Base-by-base conservation (phyloP, 345 rosid species). In the Populus deltoides region DNA sequence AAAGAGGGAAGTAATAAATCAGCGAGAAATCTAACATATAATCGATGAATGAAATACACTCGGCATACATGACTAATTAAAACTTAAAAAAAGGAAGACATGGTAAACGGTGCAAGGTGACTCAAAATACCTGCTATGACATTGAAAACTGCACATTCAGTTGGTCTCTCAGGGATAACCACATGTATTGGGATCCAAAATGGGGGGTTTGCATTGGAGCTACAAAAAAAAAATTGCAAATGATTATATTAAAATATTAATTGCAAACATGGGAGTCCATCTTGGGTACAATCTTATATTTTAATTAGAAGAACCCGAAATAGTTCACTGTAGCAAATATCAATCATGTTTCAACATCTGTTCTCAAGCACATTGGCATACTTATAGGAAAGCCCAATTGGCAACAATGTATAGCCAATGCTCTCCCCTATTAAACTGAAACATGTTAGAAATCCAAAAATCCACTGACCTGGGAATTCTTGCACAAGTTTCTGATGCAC, bases 101-200 rank as follows among this genome's bases (percentile, higher is more conserved):
- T n/a, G 38, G 39, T 31, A 71, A 73, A 73, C 59, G 25, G 71
- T 20, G 47, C 7, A 71, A 73, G 61, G 25, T 72, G 57, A 72
- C 77, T 73, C 49, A 55, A 74, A 51, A 71, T 89, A 96, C 99
- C 99, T 87, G 99, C 99, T 62, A 87, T 93, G 3, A 96, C 99
- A 75, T 96, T 91, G 81, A 96, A 91, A 77, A 92, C 97, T 2
- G 97, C 87, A 86, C 91, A 90, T 75, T 96, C 99, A 61, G 99
- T 96, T 3, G 99, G 97, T 17, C 99, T 86, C 87, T 96, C 99
- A 0, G 99, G 98, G 79, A 96, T 91, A 79, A 96, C 90, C 81
- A 92, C 90, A 78, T 96, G 98, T 79, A 96, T 91, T 38, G 99
- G 99, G 75, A 96, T 96, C 99, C 99, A 96, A 84, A 96, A 96